A percentile compares a stretch with the other conserved stretches of the same genome.
phyloP scores from a whole-genome alignment of 108 stramenopile species.

The Seminavis robusta region DNA sequence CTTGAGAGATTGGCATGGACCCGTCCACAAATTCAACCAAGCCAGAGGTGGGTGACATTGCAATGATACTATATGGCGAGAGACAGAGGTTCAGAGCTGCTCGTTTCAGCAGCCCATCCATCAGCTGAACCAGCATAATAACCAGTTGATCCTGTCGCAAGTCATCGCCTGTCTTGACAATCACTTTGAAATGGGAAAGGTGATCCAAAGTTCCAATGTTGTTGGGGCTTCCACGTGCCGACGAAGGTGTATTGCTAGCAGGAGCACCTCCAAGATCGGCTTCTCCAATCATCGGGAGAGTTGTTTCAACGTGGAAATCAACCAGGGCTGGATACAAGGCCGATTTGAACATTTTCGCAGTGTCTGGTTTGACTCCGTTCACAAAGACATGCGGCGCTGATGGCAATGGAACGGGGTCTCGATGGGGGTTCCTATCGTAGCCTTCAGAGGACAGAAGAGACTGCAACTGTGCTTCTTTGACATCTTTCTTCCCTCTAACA shows the following conservation, averaged over 20 bases:
- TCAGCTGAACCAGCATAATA: conserved; percentile 95
- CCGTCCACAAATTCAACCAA: conserved; percentile 95
- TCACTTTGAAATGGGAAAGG: conserved; percentile 67
- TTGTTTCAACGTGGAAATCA: conserved; percentile 71
- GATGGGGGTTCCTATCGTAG: conserved; percentile 41
- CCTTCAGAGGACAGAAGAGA: conserved; percentile 63
- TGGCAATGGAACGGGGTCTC: conserved; percentile 83
- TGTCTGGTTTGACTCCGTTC: conserved; percentile 53
- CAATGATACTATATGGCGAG: conserved; percentile 72
- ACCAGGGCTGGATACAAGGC: conserved; percentile 96
- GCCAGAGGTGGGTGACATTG: conserved; percentile 88
- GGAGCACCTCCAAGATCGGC: background rate
- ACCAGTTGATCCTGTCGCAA: conserved; percentile 98
- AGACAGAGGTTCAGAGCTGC: conserved; percentile 94
- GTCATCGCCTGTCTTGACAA: conserved; percentile 99
- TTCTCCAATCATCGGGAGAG: too few species aligned
- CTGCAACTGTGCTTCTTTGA: conserved; percentile 81
- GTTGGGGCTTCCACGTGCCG: background rate
- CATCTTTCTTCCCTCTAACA: conserved; percentile 78
- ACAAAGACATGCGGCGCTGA: conserved; percentile 87
- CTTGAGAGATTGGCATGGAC: conserved; percentile 86
- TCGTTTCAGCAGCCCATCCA: conserved; percentile 95
- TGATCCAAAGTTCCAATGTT: background rate
- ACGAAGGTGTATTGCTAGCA: background rate
- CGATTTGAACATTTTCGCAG: conserved; percentile 87